These are phyloP conservation scores for Tuber umbilicatum DNA, from an alignment of 495 filamentous ascomycete genomes.

Conservation along the genomic window DNA sequence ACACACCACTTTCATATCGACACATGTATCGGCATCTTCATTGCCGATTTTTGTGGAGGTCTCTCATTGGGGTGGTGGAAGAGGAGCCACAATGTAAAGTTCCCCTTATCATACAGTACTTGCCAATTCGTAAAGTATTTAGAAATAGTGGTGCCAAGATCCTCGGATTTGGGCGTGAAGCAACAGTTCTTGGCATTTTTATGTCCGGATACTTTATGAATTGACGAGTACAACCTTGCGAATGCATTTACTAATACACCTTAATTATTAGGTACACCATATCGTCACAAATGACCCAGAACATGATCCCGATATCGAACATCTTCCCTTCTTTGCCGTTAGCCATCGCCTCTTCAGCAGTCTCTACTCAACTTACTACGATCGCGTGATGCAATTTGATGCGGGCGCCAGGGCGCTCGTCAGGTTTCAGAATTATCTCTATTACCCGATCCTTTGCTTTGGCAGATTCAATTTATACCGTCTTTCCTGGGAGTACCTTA, in stretches of 20 bases:
- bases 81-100: constrained; percentile 67
- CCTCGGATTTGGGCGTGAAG: not conserved
- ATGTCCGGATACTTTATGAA: not conserved
- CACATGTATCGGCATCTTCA: constrained; percentile 77
- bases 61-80: constrained; percentile 98
- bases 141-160: not conserved
- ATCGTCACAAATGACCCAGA: constrained; percentile 95
- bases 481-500: constrained; percentile 74
- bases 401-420: constrained; percentile 63
- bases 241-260: constrained; percentile 8
- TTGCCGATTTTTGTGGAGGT: constrained; percentile 85
- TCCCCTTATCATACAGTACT: not conserved
- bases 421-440: constrained; percentile 71
- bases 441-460: constrained; percentile 77
- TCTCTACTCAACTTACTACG: constrained; percentile 82
- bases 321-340: constrained; percentile 91
- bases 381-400: constrained; percentile 79
- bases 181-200: not conserved
- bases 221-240: not conserved
- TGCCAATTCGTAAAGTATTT: not conserved
- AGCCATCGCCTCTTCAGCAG: constrained; percentile 74
- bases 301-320: constrained; percentile 95
- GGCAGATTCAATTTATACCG: constrained; percentile 90
- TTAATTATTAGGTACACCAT: constrained; percentile 62
- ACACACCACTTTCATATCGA: constrained; percentile 81